Evolutionary conservation across 768 basidiomycete genomes (phyloP).

Genomic region (Suillus paluster): DNA sequence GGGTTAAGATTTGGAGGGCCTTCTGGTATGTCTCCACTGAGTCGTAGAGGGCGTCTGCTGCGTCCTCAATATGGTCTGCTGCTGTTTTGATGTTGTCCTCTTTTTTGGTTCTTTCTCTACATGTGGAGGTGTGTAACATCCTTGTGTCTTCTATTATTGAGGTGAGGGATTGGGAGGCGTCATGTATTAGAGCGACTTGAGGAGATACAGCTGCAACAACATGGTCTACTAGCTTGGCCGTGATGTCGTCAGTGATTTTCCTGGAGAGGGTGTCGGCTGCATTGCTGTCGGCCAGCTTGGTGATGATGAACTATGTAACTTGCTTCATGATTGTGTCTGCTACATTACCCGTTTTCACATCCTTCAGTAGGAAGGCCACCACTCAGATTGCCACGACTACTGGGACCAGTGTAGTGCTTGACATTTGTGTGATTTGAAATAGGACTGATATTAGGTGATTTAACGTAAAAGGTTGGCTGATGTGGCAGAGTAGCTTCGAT

Average conservation of each 20-base stretch:
- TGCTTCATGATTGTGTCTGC: too few species aligned
- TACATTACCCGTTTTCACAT: too few species aligned
- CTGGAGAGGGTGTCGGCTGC: neutral
- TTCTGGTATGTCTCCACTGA: neutral
- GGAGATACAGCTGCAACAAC: neutral
- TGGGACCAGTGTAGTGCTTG: neutral
- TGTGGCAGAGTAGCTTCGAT: neutral
- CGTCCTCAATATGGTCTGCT: neutral
- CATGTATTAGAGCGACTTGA: neutral
- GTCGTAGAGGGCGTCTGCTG: neutral
- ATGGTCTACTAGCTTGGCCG: neutral
- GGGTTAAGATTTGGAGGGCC: neutral
- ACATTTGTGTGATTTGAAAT: neutral
- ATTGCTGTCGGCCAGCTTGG: too few species aligned
- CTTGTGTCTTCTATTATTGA: neutral
- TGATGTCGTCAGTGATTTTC: neutral
- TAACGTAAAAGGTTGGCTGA: neutral
- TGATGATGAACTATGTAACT: too few species aligned
- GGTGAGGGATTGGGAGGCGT: neutral
- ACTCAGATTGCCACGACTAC: neutral
- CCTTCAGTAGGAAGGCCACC: neutral
- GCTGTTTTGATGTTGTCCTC: neutral
- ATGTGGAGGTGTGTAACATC: neutral
- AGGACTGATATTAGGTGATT: neutral
- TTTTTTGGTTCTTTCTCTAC: too few species aligned